A percentile compares a stretch with the other conserved stretches of the same genome.
Conservation (phyloP, 208 protist species). For the Kentomonas sorsogonicus region DNA sequence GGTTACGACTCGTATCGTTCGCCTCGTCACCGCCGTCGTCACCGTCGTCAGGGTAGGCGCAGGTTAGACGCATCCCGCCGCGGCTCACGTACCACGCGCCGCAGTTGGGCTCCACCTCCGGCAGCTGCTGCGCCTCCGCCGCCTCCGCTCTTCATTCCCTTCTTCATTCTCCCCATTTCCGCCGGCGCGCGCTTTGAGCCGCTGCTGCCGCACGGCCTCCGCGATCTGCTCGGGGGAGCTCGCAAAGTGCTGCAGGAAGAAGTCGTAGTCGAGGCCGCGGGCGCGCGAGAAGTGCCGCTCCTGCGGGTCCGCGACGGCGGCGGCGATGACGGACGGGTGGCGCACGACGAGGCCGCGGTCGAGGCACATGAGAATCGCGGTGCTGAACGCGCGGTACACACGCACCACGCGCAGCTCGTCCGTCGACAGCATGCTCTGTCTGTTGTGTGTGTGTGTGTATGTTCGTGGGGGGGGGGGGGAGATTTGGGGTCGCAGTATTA, state of each 20-base stretch:
- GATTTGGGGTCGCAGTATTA: no score
- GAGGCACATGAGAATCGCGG: constrained; percentile 63
- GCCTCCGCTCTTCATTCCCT: no score
- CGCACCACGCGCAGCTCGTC: constrained; percentile 65
- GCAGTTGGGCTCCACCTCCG: no score
- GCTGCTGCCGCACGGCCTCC: no score
- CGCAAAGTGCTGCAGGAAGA: constrained; percentile 66
- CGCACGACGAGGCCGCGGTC: constrained; percentile 73
- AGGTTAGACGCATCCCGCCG: no score
- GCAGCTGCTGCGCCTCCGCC: no score
- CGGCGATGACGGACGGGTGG: constrained; percentile 64
- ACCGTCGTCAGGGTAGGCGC: no score
- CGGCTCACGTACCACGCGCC: no score
- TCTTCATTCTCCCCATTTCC: no score
- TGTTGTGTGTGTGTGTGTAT: constrained; percentile 11
- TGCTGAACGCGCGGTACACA: constrained; percentile 79
- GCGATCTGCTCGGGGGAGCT: no score
- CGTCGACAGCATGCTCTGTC: constrained; percentile 55
- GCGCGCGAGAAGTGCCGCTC: constrained; percentile 26
- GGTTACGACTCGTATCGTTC: not conserved
- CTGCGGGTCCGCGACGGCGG: constrained; percentile 49
- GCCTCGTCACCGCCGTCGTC: not conserved
- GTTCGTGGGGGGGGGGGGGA: no score
- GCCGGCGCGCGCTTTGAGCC: no score
- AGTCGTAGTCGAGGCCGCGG: constrained; percentile 59